A percentile compares a stretch with the other conserved stretches of the same genome.
Evolutionary conservation across 306 rosid species (phyloP).

Genomic region (Vicia villosa): DNA sequence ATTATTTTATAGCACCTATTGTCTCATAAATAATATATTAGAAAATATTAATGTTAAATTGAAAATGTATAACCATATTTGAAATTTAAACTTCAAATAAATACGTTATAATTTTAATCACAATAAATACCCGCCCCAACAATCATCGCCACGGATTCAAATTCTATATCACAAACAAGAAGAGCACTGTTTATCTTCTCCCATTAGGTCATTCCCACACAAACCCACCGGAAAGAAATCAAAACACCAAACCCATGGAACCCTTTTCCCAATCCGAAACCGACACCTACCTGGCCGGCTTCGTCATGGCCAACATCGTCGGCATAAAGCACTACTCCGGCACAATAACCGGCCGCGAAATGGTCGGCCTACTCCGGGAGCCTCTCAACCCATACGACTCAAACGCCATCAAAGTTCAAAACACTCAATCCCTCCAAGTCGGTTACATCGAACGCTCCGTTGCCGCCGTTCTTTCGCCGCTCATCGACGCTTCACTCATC

Average conservation of each 20-base stretch:
- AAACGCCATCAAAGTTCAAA: slow-evolving; percentile 69
- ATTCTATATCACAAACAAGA: not conserved
- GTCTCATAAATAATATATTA: too few species aligned
- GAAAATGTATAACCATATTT: too few species aligned
- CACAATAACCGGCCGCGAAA: slow-evolving; percentile 61
- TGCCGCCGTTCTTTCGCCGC: slow-evolving; percentile 59
- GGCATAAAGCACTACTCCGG: slow-evolving; percentile 59
- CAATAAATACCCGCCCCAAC: not conserved
- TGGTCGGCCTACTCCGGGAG: slow-evolving; percentile 75
- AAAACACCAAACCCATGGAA: slow-evolving; percentile 3
- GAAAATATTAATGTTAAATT: too few species aligned
- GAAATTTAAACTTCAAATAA: not conserved
- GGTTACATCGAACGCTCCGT: slow-evolving; percentile 64
- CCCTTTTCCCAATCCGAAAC: slow-evolving; percentile 11
- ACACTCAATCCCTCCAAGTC: slow-evolving; percentile 52
- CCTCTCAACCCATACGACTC: slow-evolving; percentile 61
- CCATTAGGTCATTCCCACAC: too few species aligned
- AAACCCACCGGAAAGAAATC: too few species aligned
- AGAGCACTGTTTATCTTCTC: too few species aligned
- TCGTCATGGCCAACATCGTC: slow-evolving; percentile 64
- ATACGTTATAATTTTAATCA: not conserved
- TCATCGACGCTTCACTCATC: slow-evolving; percentile 53
- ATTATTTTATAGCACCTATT: too few species aligned
- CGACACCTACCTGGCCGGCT: slow-evolving; percentile 57
- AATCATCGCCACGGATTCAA: not conserved